Evolutionary conservation across 2,329 filamentous ascomycete species (phyloP).

Genomic region (Arthrinium phaeospermum): DNA sequence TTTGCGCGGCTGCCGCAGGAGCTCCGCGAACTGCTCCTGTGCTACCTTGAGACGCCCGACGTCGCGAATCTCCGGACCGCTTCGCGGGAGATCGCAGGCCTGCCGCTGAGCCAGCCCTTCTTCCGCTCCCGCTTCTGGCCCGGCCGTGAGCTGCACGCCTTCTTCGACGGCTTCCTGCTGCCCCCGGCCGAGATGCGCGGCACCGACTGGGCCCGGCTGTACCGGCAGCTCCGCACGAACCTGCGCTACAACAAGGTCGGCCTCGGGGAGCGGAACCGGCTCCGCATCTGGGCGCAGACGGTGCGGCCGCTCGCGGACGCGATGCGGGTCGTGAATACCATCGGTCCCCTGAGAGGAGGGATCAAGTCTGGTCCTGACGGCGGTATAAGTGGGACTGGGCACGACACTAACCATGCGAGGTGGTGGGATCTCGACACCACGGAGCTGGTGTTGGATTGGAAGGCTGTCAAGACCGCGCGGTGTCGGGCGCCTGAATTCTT

Average conservation of each 20-base stretch:
- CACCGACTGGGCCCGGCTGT: conserved; percentile 32
- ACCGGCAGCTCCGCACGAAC: conserved; percentile 26
- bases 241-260: conserved; percentile 27
- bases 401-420: not conserved
- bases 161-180: conserved; percentile 34
- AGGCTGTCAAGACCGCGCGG: conserved; percentile 24
- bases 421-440: not conserved
- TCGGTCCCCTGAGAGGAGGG: conserved; percentile 29
- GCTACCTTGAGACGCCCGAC: conserved; percentile 27
- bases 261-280: conserved; percentile 32
- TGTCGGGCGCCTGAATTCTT: conserved; percentile 23
- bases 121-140: conserved; percentile 35
- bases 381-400: too few species aligned
- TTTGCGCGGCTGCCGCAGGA: conserved; percentile 31
- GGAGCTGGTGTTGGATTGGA: conserved; percentile 23
- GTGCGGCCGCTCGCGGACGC: conserved; percentile 29
- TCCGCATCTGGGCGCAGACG: conserved; percentile 34
- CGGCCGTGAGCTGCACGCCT: conserved; percentile 29
- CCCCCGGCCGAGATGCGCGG: conserved; percentile 21
- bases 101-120: conserved; percentile 31
- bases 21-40: conserved; percentile 32
- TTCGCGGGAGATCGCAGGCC: conserved; percentile 30
- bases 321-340: conserved; percentile 25
- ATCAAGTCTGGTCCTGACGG: not conserved
- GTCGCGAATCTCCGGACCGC: conserved; percentile 29